A percentile compares a stretch with the other conserved stretches of the same genome.
Evolutionary conservation across 2,329 filamentous ascomycete genomes (phyloP).

Genomic region (Fusarium sp.): DNA sequence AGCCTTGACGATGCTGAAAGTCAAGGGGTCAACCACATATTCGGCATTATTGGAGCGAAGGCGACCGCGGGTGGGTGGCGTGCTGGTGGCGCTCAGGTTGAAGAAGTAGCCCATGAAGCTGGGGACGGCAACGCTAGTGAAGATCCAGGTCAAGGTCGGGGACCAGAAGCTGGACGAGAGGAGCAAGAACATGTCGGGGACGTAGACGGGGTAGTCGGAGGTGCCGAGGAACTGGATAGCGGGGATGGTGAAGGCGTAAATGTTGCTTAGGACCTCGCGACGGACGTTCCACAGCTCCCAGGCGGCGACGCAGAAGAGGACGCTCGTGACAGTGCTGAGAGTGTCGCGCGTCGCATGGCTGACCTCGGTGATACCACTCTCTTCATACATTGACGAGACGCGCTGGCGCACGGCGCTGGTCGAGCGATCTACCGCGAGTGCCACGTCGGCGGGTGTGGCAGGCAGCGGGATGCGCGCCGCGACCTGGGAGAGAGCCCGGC

Average conservation of each 20-base stretch:
- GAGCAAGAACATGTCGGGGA: slow-evolving; percentile 86
- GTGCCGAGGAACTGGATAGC: slow-evolving; percentile 67
- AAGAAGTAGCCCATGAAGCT: slow-evolving; percentile 85
- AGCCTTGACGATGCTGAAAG: slow-evolving; percentile 91
- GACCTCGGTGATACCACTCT: slow-evolving; percentile 74
- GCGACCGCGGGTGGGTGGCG: slow-evolving; percentile 58
- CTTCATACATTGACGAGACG: slow-evolving; percentile 72
- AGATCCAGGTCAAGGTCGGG: slow-evolving; percentile 79
- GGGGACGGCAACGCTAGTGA: slow-evolving; percentile 79
- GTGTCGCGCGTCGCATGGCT: slow-evolving; percentile 75
- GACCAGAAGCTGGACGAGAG: slow-evolving; percentile 86
- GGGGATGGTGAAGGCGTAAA: slow-evolving; percentile 80
- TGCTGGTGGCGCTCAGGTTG: slow-evolving; percentile 77
- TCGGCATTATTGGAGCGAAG: slow-evolving; percentile 55
- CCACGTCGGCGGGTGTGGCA: slow-evolving; percentile 83
- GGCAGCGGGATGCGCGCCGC: slow-evolving; percentile 77
- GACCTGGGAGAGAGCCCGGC: slow-evolving; percentile 65
- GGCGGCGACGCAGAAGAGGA: slow-evolving; percentile 75
- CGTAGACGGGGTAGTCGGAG: slow-evolving; percentile 70
- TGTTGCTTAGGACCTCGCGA: slow-evolving; percentile 76
- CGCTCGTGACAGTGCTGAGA: slow-evolving; percentile 77
- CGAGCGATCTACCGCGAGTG: slow-evolving; percentile 79
- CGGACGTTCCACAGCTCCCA: slow-evolving; percentile 80
- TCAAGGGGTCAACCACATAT: slow-evolving; percentile 83
- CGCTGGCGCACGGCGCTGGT: slow-evolving; percentile 75